phyloP scores from a whole-genome alignment of 176 grass and related monocot genomes.

The Ampelocalamus luodianensis region DNA sequence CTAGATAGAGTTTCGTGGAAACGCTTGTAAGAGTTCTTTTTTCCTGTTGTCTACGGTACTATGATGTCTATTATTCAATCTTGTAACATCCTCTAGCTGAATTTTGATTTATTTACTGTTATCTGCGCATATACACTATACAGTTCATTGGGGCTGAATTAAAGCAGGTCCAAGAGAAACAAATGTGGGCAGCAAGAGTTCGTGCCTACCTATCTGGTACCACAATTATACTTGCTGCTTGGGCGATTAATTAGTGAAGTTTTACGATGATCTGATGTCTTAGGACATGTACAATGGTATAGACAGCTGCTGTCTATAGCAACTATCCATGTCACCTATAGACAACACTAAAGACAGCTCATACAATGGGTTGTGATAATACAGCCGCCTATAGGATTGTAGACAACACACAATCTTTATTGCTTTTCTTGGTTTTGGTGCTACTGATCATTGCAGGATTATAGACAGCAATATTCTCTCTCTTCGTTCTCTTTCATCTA shows the following conservation, averaged over 20 bases:
- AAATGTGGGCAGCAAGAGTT: neutral
- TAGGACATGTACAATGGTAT: too few species aligned
- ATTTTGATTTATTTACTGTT: conserved; percentile 27
- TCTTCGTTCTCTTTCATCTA: too few species aligned
- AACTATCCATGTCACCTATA: too few species aligned
- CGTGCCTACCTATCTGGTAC: neutral
- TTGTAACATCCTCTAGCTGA: conserved; percentile 4
- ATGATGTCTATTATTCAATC: neutral
- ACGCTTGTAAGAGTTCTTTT: conserved; percentile 2
- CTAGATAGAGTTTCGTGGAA: neutral
- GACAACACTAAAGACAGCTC: too few species aligned
- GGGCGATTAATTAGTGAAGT: neutral
- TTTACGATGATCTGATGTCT: neutral
- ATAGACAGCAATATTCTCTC: too few species aligned
- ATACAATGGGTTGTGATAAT: too few species aligned
- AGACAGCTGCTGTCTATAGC: too few species aligned
- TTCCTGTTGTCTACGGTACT: neutral
- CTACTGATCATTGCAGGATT: too few species aligned
- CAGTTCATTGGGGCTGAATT: neutral
- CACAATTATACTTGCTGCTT: neutral
- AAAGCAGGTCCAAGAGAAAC: neutral
- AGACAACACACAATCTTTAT: too few species aligned
- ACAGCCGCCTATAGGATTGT: too few species aligned
- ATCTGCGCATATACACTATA: neutral
- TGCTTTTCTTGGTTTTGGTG: too few species aligned